phyloP scores from a whole-genome alignment of 179 eudicot genomes.

The Heliamphora pulchella region DNA sequence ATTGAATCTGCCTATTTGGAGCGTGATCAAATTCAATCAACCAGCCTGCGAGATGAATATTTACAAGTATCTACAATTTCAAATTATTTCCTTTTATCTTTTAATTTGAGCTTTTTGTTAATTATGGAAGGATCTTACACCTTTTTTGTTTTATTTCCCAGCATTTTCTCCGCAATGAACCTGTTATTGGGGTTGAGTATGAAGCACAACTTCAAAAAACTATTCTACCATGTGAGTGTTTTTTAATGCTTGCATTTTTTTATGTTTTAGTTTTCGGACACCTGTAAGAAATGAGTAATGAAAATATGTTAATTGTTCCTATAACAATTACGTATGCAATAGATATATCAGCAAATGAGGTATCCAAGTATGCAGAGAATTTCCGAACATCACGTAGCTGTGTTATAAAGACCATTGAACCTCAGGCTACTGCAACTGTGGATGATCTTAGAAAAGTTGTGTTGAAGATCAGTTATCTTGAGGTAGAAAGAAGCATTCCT shows the following conservation, averaged over 20 bases:
- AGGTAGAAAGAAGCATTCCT: slow-evolving; percentile 42
- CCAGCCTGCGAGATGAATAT: slow-evolving; percentile 74
- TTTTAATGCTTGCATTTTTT: background rate
- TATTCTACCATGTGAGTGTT: slow-evolving; percentile 65
- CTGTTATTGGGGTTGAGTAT: slow-evolving; percentile 67
- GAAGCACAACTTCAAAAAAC: slow-evolving; percentile 91
- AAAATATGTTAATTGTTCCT: background rate
- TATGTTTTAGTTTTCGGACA: background rate
- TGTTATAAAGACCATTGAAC: slow-evolving; percentile 71
- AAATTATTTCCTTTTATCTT: background rate
- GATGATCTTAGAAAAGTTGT: slow-evolving; percentile 53
- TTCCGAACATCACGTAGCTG: slow-evolving; percentile 56
- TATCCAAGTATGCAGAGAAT: slow-evolving; percentile 56
- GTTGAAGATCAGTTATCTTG: slow-evolving; percentile 43
- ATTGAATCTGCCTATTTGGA: slow-evolving; percentile 88
- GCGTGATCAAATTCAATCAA: slow-evolving; percentile 85
- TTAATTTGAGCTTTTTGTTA: background rate
- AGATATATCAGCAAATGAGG: slow-evolving; percentile 66
- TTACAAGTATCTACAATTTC: slow-evolving; percentile 43
- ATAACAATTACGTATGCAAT: slow-evolving; percentile 18
- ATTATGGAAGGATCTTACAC: slow-evolving; percentile 10
- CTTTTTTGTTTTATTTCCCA: slow-evolving; percentile 24
- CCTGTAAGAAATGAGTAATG: background rate
- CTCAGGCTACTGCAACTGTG: slow-evolving; percentile 52
- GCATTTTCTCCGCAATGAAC: slow-evolving; percentile 79